Percentiles rank a stretch among this genome's conserved stretches.
Conservation (phyloP, 2,329 filamentous ascomycete genomes). For the Volutella citrinella region DNA sequence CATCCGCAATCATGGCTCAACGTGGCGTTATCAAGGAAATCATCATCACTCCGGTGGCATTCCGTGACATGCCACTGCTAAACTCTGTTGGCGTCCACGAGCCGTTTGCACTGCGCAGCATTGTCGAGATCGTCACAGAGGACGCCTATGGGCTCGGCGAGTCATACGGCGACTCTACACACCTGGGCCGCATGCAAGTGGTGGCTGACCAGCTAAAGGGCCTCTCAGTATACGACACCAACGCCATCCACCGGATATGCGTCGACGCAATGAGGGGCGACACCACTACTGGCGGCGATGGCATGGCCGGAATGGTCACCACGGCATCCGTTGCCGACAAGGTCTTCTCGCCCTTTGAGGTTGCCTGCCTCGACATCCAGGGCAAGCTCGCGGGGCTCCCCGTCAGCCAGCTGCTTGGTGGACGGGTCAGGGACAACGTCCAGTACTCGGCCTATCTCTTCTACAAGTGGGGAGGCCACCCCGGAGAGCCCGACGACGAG, state of each 20-base stretch:
- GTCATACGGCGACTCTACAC: constrained; percentile 38
- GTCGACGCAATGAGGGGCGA: constrained; percentile 67
- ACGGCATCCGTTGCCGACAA: constrained; percentile 39
- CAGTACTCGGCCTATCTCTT: constrained; percentile 43
- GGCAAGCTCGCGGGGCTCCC: constrained; percentile 38
- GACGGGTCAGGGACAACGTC: constrained; percentile 35
- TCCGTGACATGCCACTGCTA: constrained; percentile 42
- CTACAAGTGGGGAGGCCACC: constrained; percentile 41
- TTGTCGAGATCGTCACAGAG: constrained; percentile 37
- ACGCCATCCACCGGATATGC: constrained; percentile 81
- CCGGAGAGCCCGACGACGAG: constrained; percentile 37
- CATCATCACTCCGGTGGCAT: constrained; percentile 40
- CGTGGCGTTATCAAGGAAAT: constrained; percentile 33
- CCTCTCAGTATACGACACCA: constrained; percentile 57
- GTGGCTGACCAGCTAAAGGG: constrained; percentile 30
- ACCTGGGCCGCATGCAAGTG: constrained; percentile 31
- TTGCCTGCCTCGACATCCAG: constrained; percentile 41
- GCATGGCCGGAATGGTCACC: constrained; percentile 50
- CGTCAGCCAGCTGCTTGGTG: constrained; percentile 38
- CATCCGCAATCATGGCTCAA: constrained; percentile 22
- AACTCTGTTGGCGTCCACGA: constrained; percentile 43
- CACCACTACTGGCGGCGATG: constrained; percentile 46
- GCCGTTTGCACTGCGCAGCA: constrained; percentile 39
- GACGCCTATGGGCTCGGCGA: constrained; percentile 36
- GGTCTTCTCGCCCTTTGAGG: constrained; percentile 40